Conservation (phyloP, 805 yeast genomes). For the Novakomyces olei region DNA sequence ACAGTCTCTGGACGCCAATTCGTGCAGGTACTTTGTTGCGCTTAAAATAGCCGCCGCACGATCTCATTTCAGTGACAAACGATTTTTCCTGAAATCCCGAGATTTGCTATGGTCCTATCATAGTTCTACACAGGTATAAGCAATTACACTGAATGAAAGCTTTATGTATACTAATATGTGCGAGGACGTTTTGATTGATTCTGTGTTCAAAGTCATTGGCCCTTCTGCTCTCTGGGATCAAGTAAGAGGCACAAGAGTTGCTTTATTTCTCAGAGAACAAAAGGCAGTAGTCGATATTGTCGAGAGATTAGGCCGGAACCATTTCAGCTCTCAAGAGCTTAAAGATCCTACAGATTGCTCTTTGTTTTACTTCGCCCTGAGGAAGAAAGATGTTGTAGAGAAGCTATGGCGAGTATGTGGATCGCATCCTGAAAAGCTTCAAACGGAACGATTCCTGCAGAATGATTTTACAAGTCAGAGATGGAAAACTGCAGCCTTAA, state of each 20-base stretch:
- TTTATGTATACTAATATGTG: too few relatives aligned
- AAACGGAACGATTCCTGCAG: conserved; percentile 52
- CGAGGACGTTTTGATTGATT: conserved; percentile 32
- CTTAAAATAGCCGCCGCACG: conserved; percentile 29
- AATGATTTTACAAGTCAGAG: conserved; percentile 56
- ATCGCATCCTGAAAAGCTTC: conserved; percentile 60
- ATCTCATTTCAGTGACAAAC: neutral
- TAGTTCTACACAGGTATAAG: too few relatives aligned
- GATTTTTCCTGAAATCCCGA: conserved; percentile 32
- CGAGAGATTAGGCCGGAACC: too few relatives aligned
- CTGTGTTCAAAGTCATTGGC: conserved; percentile 24
- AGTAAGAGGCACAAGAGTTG: too few relatives aligned
- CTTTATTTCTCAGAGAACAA: too few relatives aligned
- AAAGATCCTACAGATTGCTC: conserved; percentile 59
- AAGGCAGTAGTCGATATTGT: too few relatives aligned
- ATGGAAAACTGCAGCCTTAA: conserved; percentile 75
- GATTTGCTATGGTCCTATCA: conserved; percentile 78
- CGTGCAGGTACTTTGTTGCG: conserved; percentile 48
- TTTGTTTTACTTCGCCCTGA: conserved; percentile 53
- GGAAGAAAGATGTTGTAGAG: conserved; percentile 49
- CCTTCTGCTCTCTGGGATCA: conserved; percentile 42
- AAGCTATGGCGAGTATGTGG: conserved; percentile 66
- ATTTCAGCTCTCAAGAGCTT: conserved; percentile 31
- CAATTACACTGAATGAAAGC: too few relatives aligned
- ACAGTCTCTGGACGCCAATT: conserved; percentile 35